Percentiles rank a stretch among this genome's conserved stretches.
phyloP scores from a whole-genome alignment of 2,329 filamentous ascomycete species.

The Nemania sp. region DNA sequence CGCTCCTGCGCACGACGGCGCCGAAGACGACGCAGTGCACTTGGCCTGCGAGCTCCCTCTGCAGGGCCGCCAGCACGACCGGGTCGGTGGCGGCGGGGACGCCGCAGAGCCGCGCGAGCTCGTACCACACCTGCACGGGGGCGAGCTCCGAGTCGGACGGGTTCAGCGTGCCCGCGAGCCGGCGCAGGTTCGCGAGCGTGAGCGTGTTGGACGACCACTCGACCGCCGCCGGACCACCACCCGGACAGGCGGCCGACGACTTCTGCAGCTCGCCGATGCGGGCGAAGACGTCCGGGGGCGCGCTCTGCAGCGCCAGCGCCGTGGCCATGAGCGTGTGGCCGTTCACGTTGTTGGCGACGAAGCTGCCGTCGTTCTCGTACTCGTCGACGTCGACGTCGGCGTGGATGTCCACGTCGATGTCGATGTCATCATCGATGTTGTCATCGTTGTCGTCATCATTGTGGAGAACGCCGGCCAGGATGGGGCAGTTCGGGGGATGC shows the following conservation, averaged over 20 bases:
- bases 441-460: too few relatives aligned
- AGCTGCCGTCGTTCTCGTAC: slow-evolving; percentile 34
- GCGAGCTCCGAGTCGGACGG: slow-evolving; percentile 50
- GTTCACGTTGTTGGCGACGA: slow-evolving; percentile 19
- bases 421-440: not conserved
- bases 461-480: too few relatives aligned
- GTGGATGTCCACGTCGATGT: slow-evolving; percentile 27
- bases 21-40: slow-evolving; percentile 55
- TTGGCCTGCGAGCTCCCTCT: slow-evolving; percentile 48
- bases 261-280: slow-evolving; percentile 8
- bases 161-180: slow-evolving; percentile 52
- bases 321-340: slow-evolving; percentile 40
- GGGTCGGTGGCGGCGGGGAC: slow-evolving; percentile 44
- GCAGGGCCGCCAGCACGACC: slow-evolving; percentile 45
- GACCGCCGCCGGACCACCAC: too few relatives aligned
- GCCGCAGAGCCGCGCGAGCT: slow-evolving; percentile 51
- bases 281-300: slow-evolving; percentile 14
- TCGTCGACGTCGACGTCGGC: slow-evolving; percentile 17
- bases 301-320: slow-evolving; percentile 35
- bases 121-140: slow-evolving; percentile 61
- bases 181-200: slow-evolving; percentile 49
- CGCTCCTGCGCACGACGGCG: slow-evolving; percentile 50
- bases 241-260: not conserved
- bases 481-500: not conserved
- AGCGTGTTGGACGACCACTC: slow-evolving; percentile 47